Evolutionary conservation across 257 asterid species (phyloP), one percentile per base, ranked within the genome.

Genomic region (Avicennia marina): DNA sequence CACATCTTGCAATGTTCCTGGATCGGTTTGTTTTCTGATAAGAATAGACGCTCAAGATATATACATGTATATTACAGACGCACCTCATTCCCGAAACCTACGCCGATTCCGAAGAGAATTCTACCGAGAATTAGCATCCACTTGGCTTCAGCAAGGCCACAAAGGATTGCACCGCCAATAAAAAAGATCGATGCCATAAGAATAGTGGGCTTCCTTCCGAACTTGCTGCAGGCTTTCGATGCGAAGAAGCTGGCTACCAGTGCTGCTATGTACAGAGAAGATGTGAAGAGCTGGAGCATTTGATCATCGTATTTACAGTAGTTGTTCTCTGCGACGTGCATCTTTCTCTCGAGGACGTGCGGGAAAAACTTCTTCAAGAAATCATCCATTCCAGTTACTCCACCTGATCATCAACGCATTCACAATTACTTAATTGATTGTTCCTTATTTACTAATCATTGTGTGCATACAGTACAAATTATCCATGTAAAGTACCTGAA

Each of bases 61-160:
- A n/a, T n/a, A n/a, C n/a, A n/a, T n/a, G n/a, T n/a, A n/a, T n/a
- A n/a, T n/a, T 36, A 5, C 13, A 6, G 1, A 16, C 58, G 4
- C 63, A 84, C 94, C 81, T 86, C 93, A 33, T 86, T 86, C 39
- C 93, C 93, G 1, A 83, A 86, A 1, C 95, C 95, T 12, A 86
- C 93, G 40, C 95, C 95, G 22, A 80, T 11, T 0, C 95, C 93
- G 1, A 86, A 86, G 11, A 78, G 76, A 50, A 83, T 66, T 50
- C 95, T 61, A 9, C 95, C 95, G 11, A 76, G 10, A 62, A 86
- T 86, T 41, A 86, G 82, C 69, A 78, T 63, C 81, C 73, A 68
- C 12, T 47, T 52, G 7, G 2, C 0, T 25, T 70, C 39, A 5
- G 93, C 81, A 0, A 25, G 18, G 2, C 70, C 85, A 24, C 89